Evolutionary conservation across 129 eudicot species (phyloP), one percentile per base, ranked within the genome.

Genomic region (Artemisia argyi): DNA sequence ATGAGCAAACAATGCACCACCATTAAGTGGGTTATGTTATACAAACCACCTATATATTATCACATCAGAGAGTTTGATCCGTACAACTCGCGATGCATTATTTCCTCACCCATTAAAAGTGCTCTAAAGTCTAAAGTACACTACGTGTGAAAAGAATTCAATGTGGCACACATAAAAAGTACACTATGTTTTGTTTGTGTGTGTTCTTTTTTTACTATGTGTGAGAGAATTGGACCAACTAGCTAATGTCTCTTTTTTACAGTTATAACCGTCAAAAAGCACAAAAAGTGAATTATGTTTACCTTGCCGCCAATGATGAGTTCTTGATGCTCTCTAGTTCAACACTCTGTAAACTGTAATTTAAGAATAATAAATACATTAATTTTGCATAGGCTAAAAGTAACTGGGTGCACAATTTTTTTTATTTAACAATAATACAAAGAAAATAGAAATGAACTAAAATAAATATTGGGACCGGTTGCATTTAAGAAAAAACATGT

Each of bases 281-380:
- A 35, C 35, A 64, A 57, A 35, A 54, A 66, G n/a, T 71, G 42
- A 26, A 16, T 26, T 70, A 60, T 63, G 11, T 24, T 48, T 67
- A 89, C 96, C 80, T 85, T 49, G 74, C 85, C 80, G 84, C 87
- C 96, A 89, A 89, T 85, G 97, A 76, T 75, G 89, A 80, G 86
- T 66, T 70, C 46, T 63, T 70, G 76, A 84, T 72, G 71, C 76
- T 35, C 80, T 80, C 87, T 24, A 84, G 64, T 79, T 89, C 89
- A 55, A 9, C 82, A 67, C 11, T 72, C 63, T 35, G 44, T 35
- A 35, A 7, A 35, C 97, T 91, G 89, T 48, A 61, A 28, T 19
- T 61, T 22, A 28, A 28, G 2, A 24, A 60, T 4, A 4, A n/a
- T 54, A 54, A 26, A 11, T 26, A 20, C 2, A 58, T 20, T 35